phyloP scores from a whole-genome alignment of 148 eudicot genomes.

The Gaultheria prostrata region DNA sequence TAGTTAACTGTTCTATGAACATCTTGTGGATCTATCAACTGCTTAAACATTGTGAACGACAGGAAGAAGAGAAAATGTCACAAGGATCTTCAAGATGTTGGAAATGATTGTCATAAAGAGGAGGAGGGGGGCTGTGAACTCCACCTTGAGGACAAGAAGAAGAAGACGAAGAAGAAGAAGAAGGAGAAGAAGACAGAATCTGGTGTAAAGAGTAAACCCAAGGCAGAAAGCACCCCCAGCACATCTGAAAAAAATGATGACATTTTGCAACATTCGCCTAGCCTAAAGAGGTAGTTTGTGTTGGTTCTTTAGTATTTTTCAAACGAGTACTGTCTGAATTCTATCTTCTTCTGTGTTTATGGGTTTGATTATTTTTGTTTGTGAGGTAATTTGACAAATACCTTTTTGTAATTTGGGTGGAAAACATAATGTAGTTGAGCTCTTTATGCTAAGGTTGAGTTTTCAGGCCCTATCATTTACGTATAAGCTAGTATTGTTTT shows the following conservation, averaged over 20 bases:
- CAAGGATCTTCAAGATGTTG: constrained; percentile 26
- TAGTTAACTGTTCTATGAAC: background rate
- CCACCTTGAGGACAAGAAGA: constrained; percentile 16
- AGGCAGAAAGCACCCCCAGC: constrained; percentile 23
- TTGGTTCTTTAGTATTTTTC: background rate
- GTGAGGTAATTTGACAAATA: constrained; percentile 2
- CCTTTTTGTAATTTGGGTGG: background rate
- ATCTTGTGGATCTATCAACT: background rate
- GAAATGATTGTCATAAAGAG: constrained; percentile 27
- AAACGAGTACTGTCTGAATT: background rate
- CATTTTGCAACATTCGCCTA: constrained; percentile 21
- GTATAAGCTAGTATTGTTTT: background rate
- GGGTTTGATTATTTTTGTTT: background rate
- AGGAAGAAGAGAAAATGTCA: constrained; percentile 59
- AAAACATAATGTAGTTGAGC: background rate
- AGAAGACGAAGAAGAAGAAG: constrained; percentile 21
- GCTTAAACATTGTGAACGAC: constrained; percentile 15
- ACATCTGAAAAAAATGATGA: constrained; percentile 22
- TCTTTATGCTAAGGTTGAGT: background rate
- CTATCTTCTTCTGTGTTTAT: background rate
- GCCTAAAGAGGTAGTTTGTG: constrained; percentile 32
- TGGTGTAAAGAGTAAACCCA: constrained; percentile 20
- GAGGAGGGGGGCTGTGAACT: constrained; percentile 20
- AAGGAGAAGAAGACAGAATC: constrained; percentile 34
- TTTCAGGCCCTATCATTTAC: background rate